phyloP scores from a whole-genome alignment of 148 eudicot genomes.

The Heliosperma pusillum region DNA sequence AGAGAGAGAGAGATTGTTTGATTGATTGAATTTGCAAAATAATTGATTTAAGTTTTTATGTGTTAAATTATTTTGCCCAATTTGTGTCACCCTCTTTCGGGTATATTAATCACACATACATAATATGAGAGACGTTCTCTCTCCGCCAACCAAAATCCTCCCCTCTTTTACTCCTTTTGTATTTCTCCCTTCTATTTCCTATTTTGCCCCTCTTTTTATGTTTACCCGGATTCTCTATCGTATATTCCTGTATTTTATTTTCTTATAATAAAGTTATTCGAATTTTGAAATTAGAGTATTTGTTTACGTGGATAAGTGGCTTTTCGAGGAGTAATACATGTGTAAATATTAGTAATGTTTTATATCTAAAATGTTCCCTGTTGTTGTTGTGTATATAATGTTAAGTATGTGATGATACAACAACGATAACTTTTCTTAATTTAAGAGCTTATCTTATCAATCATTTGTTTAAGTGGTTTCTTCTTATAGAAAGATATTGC shows the following conservation, averaged over 20 bases:
- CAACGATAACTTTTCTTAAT: background rate
- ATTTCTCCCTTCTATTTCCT: constrained; percentile 8
- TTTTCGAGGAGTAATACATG: too few species aligned
- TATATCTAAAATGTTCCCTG: too few species aligned
- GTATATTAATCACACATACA: background rate
- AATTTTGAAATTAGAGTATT: too few species aligned
- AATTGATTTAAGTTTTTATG: background rate
- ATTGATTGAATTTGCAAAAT: background rate
- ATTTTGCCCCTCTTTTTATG: constrained; percentile 7
- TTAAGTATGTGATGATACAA: background rate
- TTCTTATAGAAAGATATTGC: background rate
- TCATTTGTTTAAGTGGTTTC: background rate
- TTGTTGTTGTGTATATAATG: background rate
- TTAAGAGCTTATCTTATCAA: background rate
- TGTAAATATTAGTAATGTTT: too few species aligned
- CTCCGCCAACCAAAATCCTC: constrained; percentile 42
- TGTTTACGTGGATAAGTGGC: too few species aligned
- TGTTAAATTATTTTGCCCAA: background rate
- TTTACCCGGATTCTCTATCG: too few species aligned
- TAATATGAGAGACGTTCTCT: constrained; percentile 22
- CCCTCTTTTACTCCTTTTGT: constrained; percentile 26
- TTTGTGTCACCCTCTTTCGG: constrained; percentile 2
- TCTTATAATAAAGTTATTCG: too few species aligned
- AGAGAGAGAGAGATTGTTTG: background rate
- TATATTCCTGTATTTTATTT: too few species aligned